These are phyloP conservation scores for Malus sieversii DNA, from an alignment of 306 rosid species.

Conservation along the genomic window DNA sequence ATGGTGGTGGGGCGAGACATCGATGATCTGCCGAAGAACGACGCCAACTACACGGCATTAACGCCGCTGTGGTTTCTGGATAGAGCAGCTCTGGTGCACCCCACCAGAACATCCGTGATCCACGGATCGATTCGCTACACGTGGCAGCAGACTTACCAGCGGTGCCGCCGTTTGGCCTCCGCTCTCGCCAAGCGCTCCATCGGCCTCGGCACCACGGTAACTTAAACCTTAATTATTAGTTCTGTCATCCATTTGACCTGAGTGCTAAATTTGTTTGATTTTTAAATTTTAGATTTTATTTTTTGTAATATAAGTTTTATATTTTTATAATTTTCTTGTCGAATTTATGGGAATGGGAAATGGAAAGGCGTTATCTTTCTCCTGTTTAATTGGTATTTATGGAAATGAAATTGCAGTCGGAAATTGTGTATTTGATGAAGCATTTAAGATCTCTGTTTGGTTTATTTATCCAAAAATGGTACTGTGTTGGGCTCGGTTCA, in stretches of 20 bases:
- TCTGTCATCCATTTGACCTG: neutral
- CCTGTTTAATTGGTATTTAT: neutral
- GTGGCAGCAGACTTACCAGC: conserved; percentile 75
- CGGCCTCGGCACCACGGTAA: conserved; percentile 69
- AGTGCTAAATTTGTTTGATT: neutral
- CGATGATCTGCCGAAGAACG: conserved; percentile 78
- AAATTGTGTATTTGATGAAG: neutral
- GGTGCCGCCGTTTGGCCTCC: conserved; percentile 82
- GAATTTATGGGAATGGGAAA: neutral
- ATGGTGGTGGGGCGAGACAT: conserved; percentile 46
- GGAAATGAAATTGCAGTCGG: neutral
- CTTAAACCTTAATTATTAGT: neutral
- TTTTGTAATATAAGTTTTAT: neutral
- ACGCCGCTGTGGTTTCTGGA: conserved; percentile 88
- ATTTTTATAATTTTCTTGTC: neutral
- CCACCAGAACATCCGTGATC: conserved; percentile 53
- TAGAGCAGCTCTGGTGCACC: conserved; percentile 78
- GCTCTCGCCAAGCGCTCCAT: conserved; percentile 56
- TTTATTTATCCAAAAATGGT: no score
- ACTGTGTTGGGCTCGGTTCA: neutral
- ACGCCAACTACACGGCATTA: conserved; percentile 71
- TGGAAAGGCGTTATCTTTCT: neutral
- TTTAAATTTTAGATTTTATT: neutral
- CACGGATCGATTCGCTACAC: conserved; percentile 77
- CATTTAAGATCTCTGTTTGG: neutral